These are phyloP conservation scores for Suhomyces choctaworum DNA, from an alignment of 1,139 yeast species.

Conservation along the genomic window DNA sequence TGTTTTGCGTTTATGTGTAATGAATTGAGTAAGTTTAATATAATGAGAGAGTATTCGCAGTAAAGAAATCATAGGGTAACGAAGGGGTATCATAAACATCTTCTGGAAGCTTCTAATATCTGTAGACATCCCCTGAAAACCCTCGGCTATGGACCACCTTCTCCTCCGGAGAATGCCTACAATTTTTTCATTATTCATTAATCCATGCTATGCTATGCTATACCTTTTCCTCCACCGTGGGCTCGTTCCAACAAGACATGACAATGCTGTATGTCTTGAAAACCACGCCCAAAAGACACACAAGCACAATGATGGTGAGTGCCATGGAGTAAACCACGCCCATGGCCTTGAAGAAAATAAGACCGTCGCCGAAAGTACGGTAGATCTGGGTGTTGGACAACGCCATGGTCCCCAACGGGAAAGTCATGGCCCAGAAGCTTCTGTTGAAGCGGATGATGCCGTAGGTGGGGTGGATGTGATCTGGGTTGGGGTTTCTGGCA, in stretches of 20 bases:
- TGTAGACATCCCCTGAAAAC: too few relatives aligned
- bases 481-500: conserved; percentile 19
- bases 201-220: too few relatives aligned
- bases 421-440: conserved; percentile 85
- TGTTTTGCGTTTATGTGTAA: too few relatives aligned
- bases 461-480: conserved; percentile 15
- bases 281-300: conserved; percentile 33
- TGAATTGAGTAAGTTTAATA: too few relatives aligned
- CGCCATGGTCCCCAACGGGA: conserved; percentile 86
- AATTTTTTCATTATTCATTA: too few relatives aligned
- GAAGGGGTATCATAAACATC: too few relatives aligned
- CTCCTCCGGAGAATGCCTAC: too few relatives aligned
- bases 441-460: conserved; percentile 50
- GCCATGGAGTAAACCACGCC: conserved; percentile 60
- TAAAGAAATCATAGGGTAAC: too few relatives aligned
- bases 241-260: neutral
- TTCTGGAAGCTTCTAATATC: too few relatives aligned
- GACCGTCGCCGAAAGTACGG: conserved; percentile 36
- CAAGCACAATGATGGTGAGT: conserved; percentile 37
- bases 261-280: conserved; percentile 11
- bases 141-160: too few relatives aligned
- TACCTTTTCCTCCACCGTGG: neutral
- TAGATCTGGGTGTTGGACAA: conserved; percentile 57
- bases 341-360: conserved; percentile 57
- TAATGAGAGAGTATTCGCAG: too few relatives aligned